Evolutionary conservation across 1,284 basidiomycete species (phyloP), one percentile per base, ranked within the genome.

Genomic region (Cerrena zonata): DNA sequence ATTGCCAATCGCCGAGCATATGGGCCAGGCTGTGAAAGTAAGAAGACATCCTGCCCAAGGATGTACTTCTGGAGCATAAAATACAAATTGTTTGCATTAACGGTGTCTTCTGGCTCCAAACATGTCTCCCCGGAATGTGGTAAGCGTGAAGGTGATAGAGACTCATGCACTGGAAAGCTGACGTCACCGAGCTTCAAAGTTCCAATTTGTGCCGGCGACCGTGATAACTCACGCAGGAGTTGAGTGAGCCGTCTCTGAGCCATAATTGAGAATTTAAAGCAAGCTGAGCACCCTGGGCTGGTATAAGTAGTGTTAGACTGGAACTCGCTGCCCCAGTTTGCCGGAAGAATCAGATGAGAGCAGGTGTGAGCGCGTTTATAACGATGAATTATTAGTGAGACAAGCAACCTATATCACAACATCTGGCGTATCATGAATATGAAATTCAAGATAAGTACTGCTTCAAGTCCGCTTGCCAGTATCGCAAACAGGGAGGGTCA

Each of bases 61-160:
- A 84, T 60, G 62, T 78, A 80, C 61, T 84, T 84, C 68, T 85
- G 80, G 56, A 85, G 61, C 66, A 85, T 71, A 55, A 82, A 85
- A 61, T 81, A 75, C 36, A 84, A 60, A 56, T 84, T 79, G 49
- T 81, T 76, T 41, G 73, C 53, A 57, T 78, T 83, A 42, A 79
- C 69, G 0, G 72, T 60, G 54, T 84, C 74, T 37, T 69, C 56
- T 7, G 74, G 57, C 53, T 83, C 78, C 49, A 84, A 64, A 18
- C 79, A 59, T 12, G 70, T 59, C 26, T 70, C 61, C 24, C 65
- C 63, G 5, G 67, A 67, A 45, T 72, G 76, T 0, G 77, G 67
- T 21, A 84, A 65, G 3, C 80, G 65, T 15, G 75, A 71, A 0
- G 81, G 79, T 0, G 67, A 66, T 7, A 56, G 51, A 10, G 80